phyloP scores from a whole-genome alignment of 2,329 filamentous ascomycete species.

The Verticillium dahliae region DNA sequence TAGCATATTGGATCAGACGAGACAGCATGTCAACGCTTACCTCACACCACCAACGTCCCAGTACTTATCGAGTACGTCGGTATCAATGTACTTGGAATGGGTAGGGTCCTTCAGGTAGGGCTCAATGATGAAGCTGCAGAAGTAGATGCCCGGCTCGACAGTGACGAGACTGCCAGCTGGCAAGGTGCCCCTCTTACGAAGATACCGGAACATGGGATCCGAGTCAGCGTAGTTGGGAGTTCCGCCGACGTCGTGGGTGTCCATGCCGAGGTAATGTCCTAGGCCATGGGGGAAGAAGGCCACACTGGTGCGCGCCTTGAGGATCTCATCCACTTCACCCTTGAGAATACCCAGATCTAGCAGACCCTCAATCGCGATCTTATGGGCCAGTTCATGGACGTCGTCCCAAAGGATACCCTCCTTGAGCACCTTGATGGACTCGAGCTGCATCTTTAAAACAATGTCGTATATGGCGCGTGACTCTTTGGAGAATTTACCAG shows the following conservation, averaged over 20 bases:
- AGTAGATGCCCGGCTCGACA: conserved; percentile 92
- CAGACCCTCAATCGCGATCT: conserved; percentile 74
- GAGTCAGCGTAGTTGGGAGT: conserved; percentile 71
- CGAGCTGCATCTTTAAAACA: conserved; percentile 80
- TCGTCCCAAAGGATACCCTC: conserved; percentile 75
- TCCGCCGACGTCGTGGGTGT: conserved; percentile 83
- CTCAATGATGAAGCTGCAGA: conserved; percentile 81
- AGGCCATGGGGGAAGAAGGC: conserved; percentile 91
- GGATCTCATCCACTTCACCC: conserved; percentile 62
- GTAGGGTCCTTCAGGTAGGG: conserved; percentile 69
- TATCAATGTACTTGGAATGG: conserved; percentile 71
- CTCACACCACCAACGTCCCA: conserved; percentile 76
- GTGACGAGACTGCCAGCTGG: conserved; percentile 79
- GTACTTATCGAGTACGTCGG: conserved; percentile 65
- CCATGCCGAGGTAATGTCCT: conserved; percentile 86
- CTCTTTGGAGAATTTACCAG: conserved; percentile 62
- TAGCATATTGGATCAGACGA: neutral
- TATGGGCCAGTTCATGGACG: conserved; percentile 73
- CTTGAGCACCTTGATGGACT: conserved; percentile 66
- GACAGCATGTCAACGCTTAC: conserved; percentile 25
- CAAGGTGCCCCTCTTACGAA: conserved; percentile 69
- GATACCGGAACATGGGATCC: conserved; percentile 80
- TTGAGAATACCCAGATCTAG: conserved; percentile 68
- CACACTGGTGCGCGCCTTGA: conserved; percentile 71
- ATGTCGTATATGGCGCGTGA: conserved; percentile 72